Evolutionary conservation across 2,329 filamentous ascomycete genomes (phyloP).

Genomic region (Pseudogymnoascus sp.): DNA sequence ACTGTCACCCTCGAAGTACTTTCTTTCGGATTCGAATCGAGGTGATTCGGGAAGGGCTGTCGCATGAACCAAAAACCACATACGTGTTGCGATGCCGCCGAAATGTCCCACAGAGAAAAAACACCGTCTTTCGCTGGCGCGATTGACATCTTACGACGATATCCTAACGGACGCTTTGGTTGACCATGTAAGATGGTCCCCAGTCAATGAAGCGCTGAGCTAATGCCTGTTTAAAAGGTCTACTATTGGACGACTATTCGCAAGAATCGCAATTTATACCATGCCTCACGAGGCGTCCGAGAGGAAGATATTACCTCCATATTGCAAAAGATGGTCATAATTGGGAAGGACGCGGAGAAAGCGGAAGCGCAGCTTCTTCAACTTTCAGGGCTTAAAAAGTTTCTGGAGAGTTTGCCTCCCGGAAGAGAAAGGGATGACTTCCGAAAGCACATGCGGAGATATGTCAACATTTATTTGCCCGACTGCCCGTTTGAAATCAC

Average conservation of each 20-base stretch:
- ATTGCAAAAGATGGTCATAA: slow-evolving; percentile 58
- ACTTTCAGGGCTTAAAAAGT: slow-evolving; percentile 66
- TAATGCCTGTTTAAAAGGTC: slow-evolving; percentile 45
- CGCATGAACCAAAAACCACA: slow-evolving; percentile 16
- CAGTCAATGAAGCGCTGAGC: background rate
- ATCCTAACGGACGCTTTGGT: slow-evolving; percentile 90
- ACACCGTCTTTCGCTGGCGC: slow-evolving; percentile 72
- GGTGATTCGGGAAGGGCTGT: slow-evolving; percentile 9
- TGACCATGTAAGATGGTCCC: slow-evolving; percentile 66
- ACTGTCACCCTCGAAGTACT: background rate
- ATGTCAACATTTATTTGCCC: slow-evolving; percentile 84
- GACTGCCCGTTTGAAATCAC: slow-evolving; percentile 94
- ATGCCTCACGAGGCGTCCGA: slow-evolving; percentile 69
- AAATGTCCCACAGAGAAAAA: slow-evolving; percentile 45
- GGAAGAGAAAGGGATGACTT: slow-evolving; percentile 82
- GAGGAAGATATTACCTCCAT: slow-evolving; percentile 54
- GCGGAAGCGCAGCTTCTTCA: slow-evolving; percentile 67
- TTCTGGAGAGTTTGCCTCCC: slow-evolving; percentile 57
- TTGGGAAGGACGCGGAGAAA: slow-evolving; percentile 60
- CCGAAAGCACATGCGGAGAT: slow-evolving; percentile 74
- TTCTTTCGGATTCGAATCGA: background rate
- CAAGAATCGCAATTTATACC: slow-evolving; percentile 85
- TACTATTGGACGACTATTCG: slow-evolving; percentile 96
- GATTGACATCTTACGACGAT: slow-evolving; percentile 90
- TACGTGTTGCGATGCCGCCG: slow-evolving; percentile 32